Evolutionary conservation across 805 yeast genomes (phyloP).

Genomic region (Wickerhamiella nectarea): DNA sequence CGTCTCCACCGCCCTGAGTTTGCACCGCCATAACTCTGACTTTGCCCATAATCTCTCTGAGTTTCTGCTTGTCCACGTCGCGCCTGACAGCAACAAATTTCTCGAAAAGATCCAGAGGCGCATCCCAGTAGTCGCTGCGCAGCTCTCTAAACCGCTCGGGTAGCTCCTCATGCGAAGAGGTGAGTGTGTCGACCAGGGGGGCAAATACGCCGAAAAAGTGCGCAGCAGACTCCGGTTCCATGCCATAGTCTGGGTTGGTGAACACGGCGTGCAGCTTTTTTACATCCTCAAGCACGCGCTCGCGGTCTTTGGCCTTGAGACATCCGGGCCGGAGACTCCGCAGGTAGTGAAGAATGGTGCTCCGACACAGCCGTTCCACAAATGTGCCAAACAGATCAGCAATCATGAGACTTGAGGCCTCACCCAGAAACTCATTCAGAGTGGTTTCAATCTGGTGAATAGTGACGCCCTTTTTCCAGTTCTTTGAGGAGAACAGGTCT

Average conservation of each 20-base stretch:
- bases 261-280: constrained; percentile 42
- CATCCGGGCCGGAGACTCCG: constrained; percentile 33
- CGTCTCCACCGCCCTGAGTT: constrained; percentile 8
- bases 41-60: constrained; percentile 24
- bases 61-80: constrained; percentile 25
- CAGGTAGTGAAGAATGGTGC: constrained; percentile 37
- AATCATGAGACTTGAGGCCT: constrained; percentile 41
- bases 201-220: constrained; percentile 47
- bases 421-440: constrained; percentile 58
- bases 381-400: constrained; percentile 41
- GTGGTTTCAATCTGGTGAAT: constrained; percentile 58
- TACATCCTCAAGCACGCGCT: constrained; percentile 48
- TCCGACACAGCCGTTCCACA: constrained; percentile 41
- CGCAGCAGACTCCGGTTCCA: constrained; percentile 29
- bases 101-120: constrained; percentile 57
- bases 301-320: constrained; percentile 29
- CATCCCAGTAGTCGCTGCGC: constrained; percentile 55
- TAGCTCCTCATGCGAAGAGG: constrained; percentile 35
- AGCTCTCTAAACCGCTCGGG: constrained; percentile 47
- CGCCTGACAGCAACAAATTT: constrained; percentile 40
- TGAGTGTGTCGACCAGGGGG: constrained; percentile 43
- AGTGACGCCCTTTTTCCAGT: constrained; percentile 52
- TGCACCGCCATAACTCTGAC: constrained; percentile 20
- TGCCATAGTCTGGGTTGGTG: constrained; percentile 28
- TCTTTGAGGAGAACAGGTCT: constrained; percentile 42